These are phyloP conservation scores for Fusarium sp. DNA, from an alignment of 2,329 filamentous ascomycete species.

Conservation along the genomic window DNA sequence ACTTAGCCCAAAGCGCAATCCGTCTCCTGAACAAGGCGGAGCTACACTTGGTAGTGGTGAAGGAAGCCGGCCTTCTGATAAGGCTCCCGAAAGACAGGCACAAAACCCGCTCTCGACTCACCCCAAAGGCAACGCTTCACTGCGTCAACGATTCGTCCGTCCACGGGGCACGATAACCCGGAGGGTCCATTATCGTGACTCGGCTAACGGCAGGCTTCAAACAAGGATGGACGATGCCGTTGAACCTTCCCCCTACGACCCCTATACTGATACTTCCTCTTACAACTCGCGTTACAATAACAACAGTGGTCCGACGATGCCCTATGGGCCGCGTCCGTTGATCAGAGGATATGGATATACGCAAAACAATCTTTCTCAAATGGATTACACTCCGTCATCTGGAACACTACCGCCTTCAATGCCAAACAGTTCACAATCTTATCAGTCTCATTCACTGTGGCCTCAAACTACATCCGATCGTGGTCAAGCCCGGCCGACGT, in stretches of 20 bases:
- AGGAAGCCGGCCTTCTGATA: background rate
- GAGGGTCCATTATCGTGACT: background rate
- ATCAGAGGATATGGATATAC: background rate
- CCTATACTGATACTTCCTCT: background rate
- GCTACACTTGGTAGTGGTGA: background rate
- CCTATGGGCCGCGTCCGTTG: background rate
- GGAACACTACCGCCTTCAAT: too few relatives aligned
- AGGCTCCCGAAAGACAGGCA: background rate
- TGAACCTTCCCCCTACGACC: background rate
- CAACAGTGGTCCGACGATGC: background rate
- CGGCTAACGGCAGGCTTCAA: background rate
- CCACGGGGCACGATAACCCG: background rate
- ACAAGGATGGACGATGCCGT: background rate
- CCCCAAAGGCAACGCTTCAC: background rate
- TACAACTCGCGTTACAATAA: background rate
- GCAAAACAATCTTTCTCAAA: background rate
- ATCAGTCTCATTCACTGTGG: background rate
- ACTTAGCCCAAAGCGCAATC: background rate
- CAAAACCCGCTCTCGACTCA: background rate
- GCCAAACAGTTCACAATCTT: background rate
- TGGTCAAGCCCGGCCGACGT: background rate
- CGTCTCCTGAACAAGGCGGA: background rate
- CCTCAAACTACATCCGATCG: background rate
- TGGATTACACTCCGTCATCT: background rate
- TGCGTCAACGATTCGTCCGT: background rate